Base-by-base conservation (phyloP, 2,329 filamentous ascomycete species). In the Eutypa lata region DNA sequence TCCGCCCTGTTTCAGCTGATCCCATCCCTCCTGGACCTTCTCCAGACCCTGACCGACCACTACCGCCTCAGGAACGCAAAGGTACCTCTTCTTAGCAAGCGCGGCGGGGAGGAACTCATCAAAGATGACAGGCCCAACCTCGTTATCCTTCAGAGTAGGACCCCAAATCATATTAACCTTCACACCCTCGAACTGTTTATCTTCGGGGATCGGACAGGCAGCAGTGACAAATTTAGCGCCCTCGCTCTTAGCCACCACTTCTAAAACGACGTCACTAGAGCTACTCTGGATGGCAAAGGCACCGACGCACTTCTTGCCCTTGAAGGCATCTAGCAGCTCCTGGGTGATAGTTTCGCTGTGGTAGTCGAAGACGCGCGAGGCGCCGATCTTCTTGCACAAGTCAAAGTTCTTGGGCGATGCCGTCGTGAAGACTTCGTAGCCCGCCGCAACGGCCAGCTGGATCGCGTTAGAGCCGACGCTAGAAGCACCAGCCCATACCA, bases 401-500 rank as follows among this genome's bases (percentile, higher is more conserved):
- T 67, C 68, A 47, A 73, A 72, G 57, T 79, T 78, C 43, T 64
- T 67, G 3, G 66, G 63, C 1, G 71, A 73, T 0, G 68, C 64
- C 0, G 73, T 76, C 3, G 72, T 64, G 19, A 75, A 52, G 3
- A 80, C 75, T 13, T 72, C 64, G 54, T 75, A 77, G 3, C 76
- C 77, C 6, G 73, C 68, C 1, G 71, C 71, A 1, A 65, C 63
- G 14, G 73, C 71, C 0, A 79, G 69, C 55, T 80, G 77, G 28
- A 79, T 72, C 3, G 73, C 74, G 49, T 71, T 73, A 57, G 67
- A 69, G 3, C 77, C 77, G 1, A 79, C 75, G 43, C 65, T 70
- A 2, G 73, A 72, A 0, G 76, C 72, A 5, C 78, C 80, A 19
- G 76, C 78, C 71, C 60, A 53, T 72, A 81, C 18, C 7, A 82